Percentiles rank a stretch among this genome's conserved stretches.
These are phyloP conservation scores for Macadamia tetraphylla DNA, from an alignment of 164 flowering plant species.

Conservation along the genomic window DNA sequence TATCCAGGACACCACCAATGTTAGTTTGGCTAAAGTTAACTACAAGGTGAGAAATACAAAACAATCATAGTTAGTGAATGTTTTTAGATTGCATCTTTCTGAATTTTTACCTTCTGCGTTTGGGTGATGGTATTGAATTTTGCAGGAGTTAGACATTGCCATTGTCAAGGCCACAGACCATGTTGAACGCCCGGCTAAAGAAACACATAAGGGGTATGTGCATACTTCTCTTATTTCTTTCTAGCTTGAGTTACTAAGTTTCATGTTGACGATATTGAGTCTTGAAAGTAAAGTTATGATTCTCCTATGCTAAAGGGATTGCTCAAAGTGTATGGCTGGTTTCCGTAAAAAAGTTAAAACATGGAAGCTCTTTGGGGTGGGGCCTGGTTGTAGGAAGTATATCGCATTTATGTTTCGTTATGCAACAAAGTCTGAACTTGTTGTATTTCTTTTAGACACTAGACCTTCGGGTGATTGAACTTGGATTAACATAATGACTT, in stretches of 20 bases:
- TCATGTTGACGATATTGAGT: not conserved
- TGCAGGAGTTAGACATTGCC: conserved; percentile 79
- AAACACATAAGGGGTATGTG: conserved; percentile 59
- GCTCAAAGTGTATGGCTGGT: too few relatives aligned
- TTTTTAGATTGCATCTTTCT: not conserved
- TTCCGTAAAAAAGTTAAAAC: too few relatives aligned
- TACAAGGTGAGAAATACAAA: conserved; percentile 58
- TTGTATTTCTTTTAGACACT: too few relatives aligned
- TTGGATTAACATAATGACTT: too few relatives aligned
- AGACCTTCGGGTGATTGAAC: too few relatives aligned
- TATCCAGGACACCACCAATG: conserved; percentile 90
- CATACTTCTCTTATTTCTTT: not conserved
- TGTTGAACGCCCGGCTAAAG: conserved; percentile 80
- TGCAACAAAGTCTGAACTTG: too few relatives aligned
- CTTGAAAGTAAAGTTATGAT: too few relatives aligned
- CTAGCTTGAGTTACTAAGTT: not conserved
- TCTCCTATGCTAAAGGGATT: too few relatives aligned
- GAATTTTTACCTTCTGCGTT: not conserved
- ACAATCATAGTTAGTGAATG: not conserved
- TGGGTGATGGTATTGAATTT: conserved; percentile 1
- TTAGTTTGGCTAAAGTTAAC: conserved; percentile 92
- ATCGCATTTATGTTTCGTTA: too few relatives aligned
- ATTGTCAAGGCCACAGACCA: conserved; percentile 82
- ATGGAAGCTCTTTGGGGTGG: too few relatives aligned
- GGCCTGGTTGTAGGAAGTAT: too few relatives aligned